A percentile compares a stretch with the other conserved stretches of the same genome.
These are phyloP conservation scores for Penicillium parvum DNA, from an alignment of 495 filamentous ascomycete species.

Conservation along the genomic window DNA sequence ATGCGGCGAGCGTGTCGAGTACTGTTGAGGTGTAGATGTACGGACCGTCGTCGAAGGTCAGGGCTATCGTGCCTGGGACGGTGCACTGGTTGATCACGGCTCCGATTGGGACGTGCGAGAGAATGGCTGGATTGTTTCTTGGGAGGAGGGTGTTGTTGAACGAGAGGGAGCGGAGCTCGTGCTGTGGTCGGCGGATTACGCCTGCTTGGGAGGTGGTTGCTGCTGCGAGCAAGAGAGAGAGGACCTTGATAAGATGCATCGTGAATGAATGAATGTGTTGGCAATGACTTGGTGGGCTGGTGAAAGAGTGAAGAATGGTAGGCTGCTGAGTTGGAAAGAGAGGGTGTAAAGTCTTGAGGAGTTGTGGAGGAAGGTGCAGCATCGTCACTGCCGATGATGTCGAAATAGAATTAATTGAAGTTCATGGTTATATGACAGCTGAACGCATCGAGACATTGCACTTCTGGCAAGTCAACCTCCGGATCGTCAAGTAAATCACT, in stretches of 20 bases:
- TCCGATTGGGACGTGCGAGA: slow-evolving; percentile 43
- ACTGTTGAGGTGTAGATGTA: slow-evolving; percentile 59
- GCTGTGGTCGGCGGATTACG: not conserved
- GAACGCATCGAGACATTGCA: too few relatives aligned
- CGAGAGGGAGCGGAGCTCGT: not conserved
- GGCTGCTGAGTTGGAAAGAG: not conserved
- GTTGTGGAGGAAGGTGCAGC: not conserved
- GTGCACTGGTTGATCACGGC: slow-evolving; percentile 58
- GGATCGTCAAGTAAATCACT: slow-evolving; percentile 8
- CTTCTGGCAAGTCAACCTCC: slow-evolving; percentile 6
- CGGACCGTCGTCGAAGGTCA: slow-evolving; percentile 79
- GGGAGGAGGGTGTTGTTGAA: not conserved
- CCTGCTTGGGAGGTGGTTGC: slow-evolving; percentile 4
- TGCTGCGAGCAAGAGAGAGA: slow-evolving; percentile 8
- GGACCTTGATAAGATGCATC: slow-evolving; percentile 9
- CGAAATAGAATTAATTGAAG: not conserved
- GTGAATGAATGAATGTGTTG: not conserved
- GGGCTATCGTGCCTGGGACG: slow-evolving; percentile 53
- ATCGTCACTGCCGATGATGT: not conserved
- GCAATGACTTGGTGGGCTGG: not conserved
- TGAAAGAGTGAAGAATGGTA: not conserved
- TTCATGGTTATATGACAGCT: too few relatives aligned
- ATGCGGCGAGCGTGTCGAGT: slow-evolving; percentile 57
- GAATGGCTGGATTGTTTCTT: not conserved
- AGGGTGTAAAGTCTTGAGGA: not conserved